Percentiles rank a stretch among this genome's conserved stretches.
phyloP scores from a whole-genome alignment of 371 early-diverging fungal species.

The Phascolomyces articulosus region DNA sequence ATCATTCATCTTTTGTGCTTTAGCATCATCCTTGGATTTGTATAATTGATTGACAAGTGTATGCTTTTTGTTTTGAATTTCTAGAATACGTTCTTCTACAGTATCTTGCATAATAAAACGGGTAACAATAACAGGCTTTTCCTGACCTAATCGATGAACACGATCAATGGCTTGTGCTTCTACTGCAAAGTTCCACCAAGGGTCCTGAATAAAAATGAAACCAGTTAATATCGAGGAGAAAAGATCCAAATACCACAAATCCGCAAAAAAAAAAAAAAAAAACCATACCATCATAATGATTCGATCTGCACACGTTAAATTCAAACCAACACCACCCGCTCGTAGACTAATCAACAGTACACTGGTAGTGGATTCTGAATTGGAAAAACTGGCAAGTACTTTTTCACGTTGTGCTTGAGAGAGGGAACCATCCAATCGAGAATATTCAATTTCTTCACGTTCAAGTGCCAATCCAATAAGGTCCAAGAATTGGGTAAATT shows the following conservation, averaged over 20 bases:
- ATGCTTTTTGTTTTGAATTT: slow-evolving; percentile 62
- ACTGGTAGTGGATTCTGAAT: slow-evolving; percentile 31
- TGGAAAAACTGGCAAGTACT: slow-evolving; percentile 60
- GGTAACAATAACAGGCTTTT: too few relatives aligned
- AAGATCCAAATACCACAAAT: too few relatives aligned
- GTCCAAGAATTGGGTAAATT: slow-evolving; percentile 80
- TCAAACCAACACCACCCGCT: slow-evolving; percentile 90
- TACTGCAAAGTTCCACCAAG: slow-evolving; percentile 87
- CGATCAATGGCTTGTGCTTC: slow-evolving; percentile 89
- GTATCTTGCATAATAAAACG: slow-evolving; percentile 59
- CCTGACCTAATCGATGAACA: too few relatives aligned
- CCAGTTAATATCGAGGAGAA: too few relatives aligned
- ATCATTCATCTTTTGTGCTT: slow-evolving; percentile 52
- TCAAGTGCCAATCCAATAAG: slow-evolving; percentile 63
- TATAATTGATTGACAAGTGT: slow-evolving; percentile 54
- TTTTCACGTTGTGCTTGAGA: slow-evolving; percentile 60
- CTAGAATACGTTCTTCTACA: slow-evolving; percentile 71
- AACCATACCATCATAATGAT: slow-evolving; percentile 66
- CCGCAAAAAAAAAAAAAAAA: background rate
- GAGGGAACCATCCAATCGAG: slow-evolving; percentile 75
- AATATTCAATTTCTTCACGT: slow-evolving; percentile 53
- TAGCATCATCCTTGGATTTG: slow-evolving; percentile 50
- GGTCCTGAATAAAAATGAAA: slow-evolving; percentile 54
- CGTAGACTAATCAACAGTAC: slow-evolving; percentile 85
- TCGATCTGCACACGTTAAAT: slow-evolving; percentile 79